Evolutionary conservation across 148 eudicot species (phyloP), one percentile per base, ranked within the genome.

Genomic region (Vaccinium vitisidaea): DNA sequence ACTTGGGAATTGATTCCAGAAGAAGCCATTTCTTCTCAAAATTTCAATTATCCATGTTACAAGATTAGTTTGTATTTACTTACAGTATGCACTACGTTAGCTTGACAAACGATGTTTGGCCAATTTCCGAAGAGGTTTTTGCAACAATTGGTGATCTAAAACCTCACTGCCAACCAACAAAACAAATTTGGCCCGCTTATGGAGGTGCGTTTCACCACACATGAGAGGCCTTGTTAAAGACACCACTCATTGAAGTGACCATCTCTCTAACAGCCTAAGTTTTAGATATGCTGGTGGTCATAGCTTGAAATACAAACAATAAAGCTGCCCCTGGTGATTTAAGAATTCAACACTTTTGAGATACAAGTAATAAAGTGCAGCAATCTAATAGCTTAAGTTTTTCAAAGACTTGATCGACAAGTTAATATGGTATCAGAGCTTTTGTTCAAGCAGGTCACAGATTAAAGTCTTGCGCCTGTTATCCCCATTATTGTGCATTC

Each of bases 21-120:
- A 75, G 27, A 48, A 36, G 50, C 79, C 79, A 43, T 46, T 19
- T 48, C 79, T 73, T 69, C 18, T 73, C 77, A 73, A 15, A 73
- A 71, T 71, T 71, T 32, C 1, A 71, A 30, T 27, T 14, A 71
- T 3, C 30, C 73, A 67, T 25, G 48, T 25, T 23, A 63, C n/a
- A 65, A n/a, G 49, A 10, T 3, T 10, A 27, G 32, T 70, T 70
- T 7, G 16, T 70, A 4, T 27, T 70, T 43, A 25, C 19, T 30
- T 19, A 71, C 2, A 13, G 48, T 32, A 30, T 71, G 75, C 48
- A 36, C 18, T 71, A 71, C 5, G 32, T 71, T 23, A 25, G 67
- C 25, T 61, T 1, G 11, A n/a, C 7, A 21, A 61, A 61, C 11
- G 3, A 61, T 61, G 27, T n/a, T 61, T 27, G 67, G 23, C 25